phyloP scores from a whole-genome alignment of 2,329 filamentous ascomycete genomes.

The Calonectria pseudoreteaudii region DNA sequence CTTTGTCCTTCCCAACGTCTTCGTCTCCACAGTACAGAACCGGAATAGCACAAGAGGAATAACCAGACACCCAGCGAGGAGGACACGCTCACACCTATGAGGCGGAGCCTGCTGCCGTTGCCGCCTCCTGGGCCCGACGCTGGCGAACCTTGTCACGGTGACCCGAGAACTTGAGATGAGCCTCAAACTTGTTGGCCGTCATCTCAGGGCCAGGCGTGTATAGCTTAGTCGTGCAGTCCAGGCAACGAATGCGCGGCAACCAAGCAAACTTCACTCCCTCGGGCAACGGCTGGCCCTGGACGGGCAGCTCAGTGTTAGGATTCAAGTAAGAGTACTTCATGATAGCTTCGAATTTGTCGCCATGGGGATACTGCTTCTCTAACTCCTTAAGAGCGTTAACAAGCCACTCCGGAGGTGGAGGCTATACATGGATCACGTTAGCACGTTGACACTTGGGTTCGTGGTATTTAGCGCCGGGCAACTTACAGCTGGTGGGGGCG shows the following conservation, averaged over 20 bases:
- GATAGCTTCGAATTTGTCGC: slow-evolving; percentile 84
- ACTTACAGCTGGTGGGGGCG: slow-evolving; percentile 72
- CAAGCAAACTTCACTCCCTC: slow-evolving; percentile 82
- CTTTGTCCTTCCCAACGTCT: slow-evolving; percentile 18
- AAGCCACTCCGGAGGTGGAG: slow-evolving; percentile 90
- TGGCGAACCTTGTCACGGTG: slow-evolving; percentile 77
- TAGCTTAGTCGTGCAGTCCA: slow-evolving; percentile 92
- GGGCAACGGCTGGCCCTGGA: slow-evolving; percentile 68
- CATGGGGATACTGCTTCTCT: slow-evolving; percentile 75
- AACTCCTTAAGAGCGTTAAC: slow-evolving; percentile 78
- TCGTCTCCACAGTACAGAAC: slow-evolving; percentile 21
- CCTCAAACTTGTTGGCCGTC: slow-evolving; percentile 90
- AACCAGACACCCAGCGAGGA: neutral
- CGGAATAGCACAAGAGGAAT: slow-evolving; percentile 5
- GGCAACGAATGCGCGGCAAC: slow-evolving; percentile 89
- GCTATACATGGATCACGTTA: slow-evolving; percentile 62
- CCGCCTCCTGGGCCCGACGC: slow-evolving; percentile 44
- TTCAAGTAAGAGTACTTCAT: slow-evolving; percentile 93
- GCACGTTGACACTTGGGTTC: neutral
- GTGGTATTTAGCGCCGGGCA: neutral
- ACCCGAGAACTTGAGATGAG: slow-evolving; percentile 86
- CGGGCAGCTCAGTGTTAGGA: slow-evolving; percentile 73
- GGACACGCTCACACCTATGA: slow-evolving; percentile 3
- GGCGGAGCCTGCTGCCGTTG: slow-evolving; percentile 17
- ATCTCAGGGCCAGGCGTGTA: slow-evolving; percentile 91